Conservation (phyloP, 2,329 filamentous ascomycete genomes). For the Paecilomyces variotii region DNA sequence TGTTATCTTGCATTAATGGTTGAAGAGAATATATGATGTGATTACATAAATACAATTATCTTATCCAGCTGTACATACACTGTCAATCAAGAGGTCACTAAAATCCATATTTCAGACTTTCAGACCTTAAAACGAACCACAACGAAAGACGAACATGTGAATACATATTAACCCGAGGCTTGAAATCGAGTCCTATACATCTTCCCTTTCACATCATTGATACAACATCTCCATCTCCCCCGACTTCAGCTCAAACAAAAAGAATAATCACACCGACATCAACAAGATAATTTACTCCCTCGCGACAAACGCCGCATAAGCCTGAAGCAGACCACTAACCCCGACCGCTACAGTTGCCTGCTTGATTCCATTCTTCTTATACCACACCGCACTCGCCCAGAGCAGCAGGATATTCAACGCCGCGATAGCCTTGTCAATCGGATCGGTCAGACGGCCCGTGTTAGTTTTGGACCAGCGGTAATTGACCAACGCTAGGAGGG, state of each 20-base stretch:
- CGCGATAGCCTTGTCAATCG: slow-evolving; percentile 21
- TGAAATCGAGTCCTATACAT: neutral
- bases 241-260: neutral
- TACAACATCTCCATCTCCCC: neutral
- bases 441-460: slow-evolving; percentile 13
- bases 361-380: slow-evolving; percentile 18
- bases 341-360: slow-evolving; percentile 7
- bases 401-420: slow-evolving; percentile 17
- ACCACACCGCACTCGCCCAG: slow-evolving; percentile 23
- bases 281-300: neutral
- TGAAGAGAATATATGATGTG: no score
- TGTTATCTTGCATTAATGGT: neutral
- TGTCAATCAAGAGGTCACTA: neutral
- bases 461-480: slow-evolving; percentile 19
- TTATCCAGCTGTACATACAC: neutral
- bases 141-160: neutral
- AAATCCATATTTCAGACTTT: neutral
- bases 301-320: slow-evolving; percentile 1
- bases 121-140: neutral
- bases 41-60: neutral
- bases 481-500: slow-evolving; percentile 14
- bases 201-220: neutral
- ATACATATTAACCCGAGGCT: neutral
- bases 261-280: neutral
- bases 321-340: neutral